These are phyloP conservation scores for Aureococcus anophagefferens DNA, from an alignment of 108 stramenopile genomes.

Conservation along the genomic window DNA sequence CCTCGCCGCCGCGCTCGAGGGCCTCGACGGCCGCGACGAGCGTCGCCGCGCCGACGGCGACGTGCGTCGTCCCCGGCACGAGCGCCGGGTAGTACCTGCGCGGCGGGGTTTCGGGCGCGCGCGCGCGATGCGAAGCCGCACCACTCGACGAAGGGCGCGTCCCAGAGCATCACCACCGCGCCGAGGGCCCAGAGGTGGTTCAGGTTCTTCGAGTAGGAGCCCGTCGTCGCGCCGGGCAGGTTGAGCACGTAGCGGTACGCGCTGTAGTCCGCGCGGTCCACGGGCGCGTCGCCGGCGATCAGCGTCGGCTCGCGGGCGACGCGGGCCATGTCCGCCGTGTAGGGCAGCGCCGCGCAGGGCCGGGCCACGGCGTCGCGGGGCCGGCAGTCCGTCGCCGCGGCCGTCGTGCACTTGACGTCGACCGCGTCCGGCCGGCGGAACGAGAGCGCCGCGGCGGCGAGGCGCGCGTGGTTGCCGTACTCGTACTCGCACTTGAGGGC, in stretches of 20 bases:
- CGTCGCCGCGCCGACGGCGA: not conserved
- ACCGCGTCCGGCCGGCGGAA: not conserved
- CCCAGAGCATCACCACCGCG: not conserved
- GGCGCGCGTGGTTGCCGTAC: not conserved
- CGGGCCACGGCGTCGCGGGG: no score
- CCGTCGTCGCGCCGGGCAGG: not conserved
- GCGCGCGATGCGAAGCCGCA: not conserved
- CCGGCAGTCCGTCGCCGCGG: no score
- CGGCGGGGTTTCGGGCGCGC: not conserved
- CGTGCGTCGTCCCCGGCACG: not conserved
- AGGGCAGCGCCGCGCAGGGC: no score
- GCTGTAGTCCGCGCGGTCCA: not conserved
- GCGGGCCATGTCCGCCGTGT: no score
- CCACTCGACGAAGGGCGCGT: not conserved
- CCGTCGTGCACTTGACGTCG: not conserved
- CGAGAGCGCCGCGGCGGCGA: not conserved
- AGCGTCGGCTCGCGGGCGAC: no score
- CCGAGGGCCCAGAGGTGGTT: not conserved
- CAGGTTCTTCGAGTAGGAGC: not conserved
- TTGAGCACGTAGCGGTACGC: not conserved
- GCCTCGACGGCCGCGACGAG: not conserved
- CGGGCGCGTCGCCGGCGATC: no score
- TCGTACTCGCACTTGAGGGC: not conserved
- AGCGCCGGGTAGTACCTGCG: not conserved
- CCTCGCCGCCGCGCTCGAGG: no score